A percentile compares a stretch with the other conserved stretches of the same genome.
Evolutionary conservation across 2,329 filamentous ascomycete species (phyloP).

Genomic region (Bimuria novae-zelandiae): DNA sequence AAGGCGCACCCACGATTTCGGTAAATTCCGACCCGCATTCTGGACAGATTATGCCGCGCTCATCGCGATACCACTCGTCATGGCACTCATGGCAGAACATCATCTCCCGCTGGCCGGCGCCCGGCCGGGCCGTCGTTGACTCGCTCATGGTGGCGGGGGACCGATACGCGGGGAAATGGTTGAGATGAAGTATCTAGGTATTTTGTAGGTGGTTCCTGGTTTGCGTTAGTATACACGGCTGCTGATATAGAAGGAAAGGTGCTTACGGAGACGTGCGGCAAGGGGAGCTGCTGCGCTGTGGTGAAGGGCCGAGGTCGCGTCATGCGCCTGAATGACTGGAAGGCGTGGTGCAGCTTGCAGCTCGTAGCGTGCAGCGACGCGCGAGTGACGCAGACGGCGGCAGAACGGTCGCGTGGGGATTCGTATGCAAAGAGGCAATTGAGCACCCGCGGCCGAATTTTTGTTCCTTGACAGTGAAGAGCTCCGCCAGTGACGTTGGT

Average conservation of each 20-base stretch:
- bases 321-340: slow-evolving; percentile 29
- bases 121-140: slow-evolving; percentile 19
- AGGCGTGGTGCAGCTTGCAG: slow-evolving; percentile 22
- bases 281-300: slow-evolving; percentile 13
- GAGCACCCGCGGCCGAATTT: slow-evolving; percentile 25
- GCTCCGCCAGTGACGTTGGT: slow-evolving; percentile 34
- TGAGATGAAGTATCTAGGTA: slow-evolving; percentile 2
- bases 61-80: slow-evolving; percentile 78
- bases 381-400: slow-evolving; percentile 2
- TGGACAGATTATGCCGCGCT: slow-evolving; percentile 73
- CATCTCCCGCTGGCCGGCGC: slow-evolving; percentile 60
- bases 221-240: slow-evolving; percentile 6
- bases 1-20: slow-evolving; percentile 72
- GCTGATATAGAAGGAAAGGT: background rate
- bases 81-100: slow-evolving; percentile 85
- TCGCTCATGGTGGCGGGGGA: slow-evolving; percentile 28
- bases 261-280: slow-evolving; percentile 17
- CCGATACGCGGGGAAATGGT: slow-evolving; percentile 4
- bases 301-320: slow-evolving; percentile 20
- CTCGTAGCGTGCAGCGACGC: slow-evolving; percentile 11
- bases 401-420: background rate
- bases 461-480: slow-evolving; percentile 20
- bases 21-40: slow-evolving; percentile 77
- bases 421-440: slow-evolving; percentile 5
- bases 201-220: slow-evolving; percentile 13